Percentiles rank a stretch among this genome's conserved stretches.
These are phyloP conservation scores for Globisporangium paroecandrum DNA, from an alignment of 352 stramenopile genomes.

Conservation along the genomic window DNA sequence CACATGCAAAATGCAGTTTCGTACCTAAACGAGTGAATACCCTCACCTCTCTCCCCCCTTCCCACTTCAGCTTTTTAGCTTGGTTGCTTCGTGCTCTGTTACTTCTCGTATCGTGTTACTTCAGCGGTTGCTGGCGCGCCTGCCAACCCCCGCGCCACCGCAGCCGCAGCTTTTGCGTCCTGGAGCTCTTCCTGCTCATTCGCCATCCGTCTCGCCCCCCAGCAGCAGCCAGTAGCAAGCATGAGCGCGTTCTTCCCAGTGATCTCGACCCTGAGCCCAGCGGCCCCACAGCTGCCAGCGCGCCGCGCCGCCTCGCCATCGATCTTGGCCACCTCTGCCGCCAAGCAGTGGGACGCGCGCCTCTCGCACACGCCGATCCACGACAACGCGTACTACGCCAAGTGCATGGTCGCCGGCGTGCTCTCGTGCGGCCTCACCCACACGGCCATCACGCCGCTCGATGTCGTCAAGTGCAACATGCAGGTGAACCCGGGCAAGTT, in stretches of 20 bases:
- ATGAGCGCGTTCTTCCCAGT: constrained; percentile 81
- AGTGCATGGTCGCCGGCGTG: constrained; percentile 93
- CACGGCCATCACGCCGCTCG: constrained; percentile 90
- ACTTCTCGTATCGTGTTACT: constrained; percentile 1
- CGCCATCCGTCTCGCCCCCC: constrained; percentile 53
- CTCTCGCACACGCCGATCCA: constrained; percentile 79
- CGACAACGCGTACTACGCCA: constrained; percentile 91
- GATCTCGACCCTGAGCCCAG: constrained; percentile 69
- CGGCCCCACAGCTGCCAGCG: constrained; percentile 34
- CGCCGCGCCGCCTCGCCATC: constrained; percentile 34
- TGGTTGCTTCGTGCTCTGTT: constrained; percentile 10
- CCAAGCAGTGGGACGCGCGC: constrained; percentile 74
- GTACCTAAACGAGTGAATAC: neutral
- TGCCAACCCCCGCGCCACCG: neutral
- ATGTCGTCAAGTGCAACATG: constrained; percentile 96
- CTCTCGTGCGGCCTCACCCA: constrained; percentile 92
- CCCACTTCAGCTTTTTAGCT: constrained; percentile 6
- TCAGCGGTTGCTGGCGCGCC: constrained; percentile 3
- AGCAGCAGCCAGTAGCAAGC: constrained; percentile 24
- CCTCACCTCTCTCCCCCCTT: neutral
- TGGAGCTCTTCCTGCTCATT: constrained; percentile 37
- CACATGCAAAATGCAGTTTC: neutral
- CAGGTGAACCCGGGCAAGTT: constrained; percentile 90
- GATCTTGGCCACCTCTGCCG: constrained; percentile 69
- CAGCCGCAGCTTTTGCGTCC: constrained; percentile 18